Evolutionary conservation across 2,329 filamentous ascomycete genomes (phyloP), one percentile per base, ranked within the genome.

Genomic region (Diaporthe caulivora): DNA sequence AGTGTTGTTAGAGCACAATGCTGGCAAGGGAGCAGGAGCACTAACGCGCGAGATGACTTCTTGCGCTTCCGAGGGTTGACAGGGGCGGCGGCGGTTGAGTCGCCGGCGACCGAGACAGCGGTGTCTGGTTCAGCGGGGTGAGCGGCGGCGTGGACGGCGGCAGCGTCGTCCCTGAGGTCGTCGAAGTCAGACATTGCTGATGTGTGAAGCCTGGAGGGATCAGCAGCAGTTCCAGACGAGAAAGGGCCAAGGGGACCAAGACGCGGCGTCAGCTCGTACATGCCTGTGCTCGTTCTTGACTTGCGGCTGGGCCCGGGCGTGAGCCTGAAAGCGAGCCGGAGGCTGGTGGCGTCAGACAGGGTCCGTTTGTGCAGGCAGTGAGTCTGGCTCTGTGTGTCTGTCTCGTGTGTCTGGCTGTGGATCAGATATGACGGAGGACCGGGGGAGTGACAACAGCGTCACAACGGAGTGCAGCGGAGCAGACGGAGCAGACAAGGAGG

Each of bases 11-110:
- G 57, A 51, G 26, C 26, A 58, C 44, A 49, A 29, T 17, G 57
- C 53, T 21, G 24, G 24, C 29, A 73, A 13, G 42, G 51, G 34
- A 47, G 42, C 24, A 62, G 37, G 57, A 51, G 37, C 34, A 75
- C 74, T 75, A 37, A 75, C 74, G 74, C 74, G 53, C 74, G 69
- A 53, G 74, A 75, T 42, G 72, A 74, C 65, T 75, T 75, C 72
- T 75, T 75, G 64, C 74, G 60, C 72, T 75, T 75, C 57, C 74
- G 53, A 29, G 74, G 74, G 53, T 75, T 75, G 44, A 60, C 64
- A 17, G 72, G 69, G 70, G 69, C 70, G 58, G 72, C 60, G 44
- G 72, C 55, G 24, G 73, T 47, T 49, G 74, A 70, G 53, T 74
- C 57, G 42, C 60, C 72, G 49, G 70, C 74, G 47, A 71, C 54